Base-by-base conservation (phyloP, 257 asterid species). In the Haberlea rhodopensis region DNA sequence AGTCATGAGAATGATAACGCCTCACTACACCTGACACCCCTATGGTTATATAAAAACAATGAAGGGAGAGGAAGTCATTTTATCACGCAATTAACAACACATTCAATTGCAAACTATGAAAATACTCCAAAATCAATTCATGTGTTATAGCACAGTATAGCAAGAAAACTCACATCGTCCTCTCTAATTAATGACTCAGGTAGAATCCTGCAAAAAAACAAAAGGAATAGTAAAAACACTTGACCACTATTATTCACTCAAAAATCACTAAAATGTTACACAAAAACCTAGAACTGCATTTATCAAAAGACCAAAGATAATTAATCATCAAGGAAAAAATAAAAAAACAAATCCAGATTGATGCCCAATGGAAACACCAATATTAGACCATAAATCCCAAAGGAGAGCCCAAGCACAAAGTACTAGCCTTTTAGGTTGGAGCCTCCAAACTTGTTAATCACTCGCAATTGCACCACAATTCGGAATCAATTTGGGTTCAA, bases 131-230 rank as follows among this genome's bases (percentile, higher is more conserved):
- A 49, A 57, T 43, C 31, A 25, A 21, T 51, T 13, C 22, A 62
- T 40, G 51, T 20, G 2, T 62, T n/a, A 26, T 49, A 65, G 23
- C 25, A 24, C 32, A 53, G 52, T 51, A 56, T 25, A 27, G 32
- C 11, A 40, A 67, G 10, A 24, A 69, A 57, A 79, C 95, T 88
- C 62, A 84, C 97, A 70, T 88, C 95, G 64, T 91, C 94, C 76
- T 86, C 84, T 68, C 97, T 79, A 29, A 91, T 68, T 51, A 86
- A 66, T 40, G 86, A 75, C 70, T 91, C 97, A 4, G 95, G 87
- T 66, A 84, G 55, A 62, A 57, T 67, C 92, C 96, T 90, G 84
- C 76, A 84, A 65, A 57, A 43, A 75, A 10, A 48, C 66, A 63
- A 61, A 10, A 62, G n/a, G 49, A 20, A 61, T 49, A 78, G 67